Evolutionary conservation across 192 early-diverging fungal genomes (phyloP).

Genomic region (Entomortierella chlamydospora): DNA sequence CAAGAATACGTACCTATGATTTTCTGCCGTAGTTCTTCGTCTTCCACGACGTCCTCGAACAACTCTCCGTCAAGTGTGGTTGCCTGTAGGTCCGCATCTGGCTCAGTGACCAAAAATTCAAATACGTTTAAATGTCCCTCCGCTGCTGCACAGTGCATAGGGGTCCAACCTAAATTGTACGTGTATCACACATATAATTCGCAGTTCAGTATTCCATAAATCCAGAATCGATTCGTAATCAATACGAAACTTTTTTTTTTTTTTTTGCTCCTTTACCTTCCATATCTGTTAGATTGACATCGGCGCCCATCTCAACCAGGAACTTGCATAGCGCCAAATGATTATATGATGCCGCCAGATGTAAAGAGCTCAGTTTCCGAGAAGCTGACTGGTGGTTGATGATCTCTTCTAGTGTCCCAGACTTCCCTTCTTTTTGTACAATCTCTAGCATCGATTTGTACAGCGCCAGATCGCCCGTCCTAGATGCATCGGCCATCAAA

Average conservation of each 20-base stretch:
- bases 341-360: conserved; percentile 49
- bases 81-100: conserved; percentile 32
- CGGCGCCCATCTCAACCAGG: conserved; percentile 29
- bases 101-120: conserved; percentile 47
- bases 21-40: conserved; percentile 36
- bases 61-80: conserved; percentile 50
- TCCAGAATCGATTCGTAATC: too few species aligned
- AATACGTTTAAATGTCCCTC: conserved; percentile 70
- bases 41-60: conserved; percentile 46
- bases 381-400: conserved; percentile 46
- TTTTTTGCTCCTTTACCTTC: conserved; percentile 57
- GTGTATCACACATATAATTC: too few species aligned
- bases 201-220: not conserved
- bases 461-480: conserved; percentile 36
- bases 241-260: too few species aligned
- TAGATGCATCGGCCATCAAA: conserved; percentile 47
- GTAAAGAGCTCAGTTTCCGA: conserved; percentile 39
- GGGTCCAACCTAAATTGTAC: conserved; percentile 80
- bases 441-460: conserved; percentile 33
- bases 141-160: conserved; percentile 75
- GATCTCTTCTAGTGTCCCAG: conserved; percentile 28
- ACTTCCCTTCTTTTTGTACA: conserved; percentile 12
- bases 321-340: conserved; percentile 42
- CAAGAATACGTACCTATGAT: conserved; percentile 30
- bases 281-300: conserved; percentile 66